Conservation (phyloP, 73 alveolate genomes). For the Durusdinium trenchii region DNA sequence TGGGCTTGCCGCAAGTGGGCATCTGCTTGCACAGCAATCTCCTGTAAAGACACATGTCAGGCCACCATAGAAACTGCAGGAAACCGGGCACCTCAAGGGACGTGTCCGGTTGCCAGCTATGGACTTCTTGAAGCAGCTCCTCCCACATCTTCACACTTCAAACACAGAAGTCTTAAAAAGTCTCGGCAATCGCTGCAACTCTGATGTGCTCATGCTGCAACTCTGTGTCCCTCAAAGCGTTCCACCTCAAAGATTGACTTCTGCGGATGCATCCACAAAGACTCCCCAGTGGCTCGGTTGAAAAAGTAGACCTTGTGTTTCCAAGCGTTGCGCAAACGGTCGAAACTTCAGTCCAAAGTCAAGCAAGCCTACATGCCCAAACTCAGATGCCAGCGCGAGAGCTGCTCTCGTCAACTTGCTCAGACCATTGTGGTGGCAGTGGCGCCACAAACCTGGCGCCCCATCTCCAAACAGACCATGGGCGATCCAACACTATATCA, state of each 20-base stretch:
- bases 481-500: too few relatives aligned
- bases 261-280: constrained; percentile 80
- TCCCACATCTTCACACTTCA: not conserved
- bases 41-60: not conserved
- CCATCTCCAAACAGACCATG: too few relatives aligned
- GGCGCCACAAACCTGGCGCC: constrained; percentile 48
- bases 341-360: not conserved
- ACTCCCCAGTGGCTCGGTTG: constrained; percentile 78
- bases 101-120: constrained; percentile 67
- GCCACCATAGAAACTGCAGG: not conserved
- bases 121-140: constrained; percentile 74
- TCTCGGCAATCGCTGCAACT: too few relatives aligned
- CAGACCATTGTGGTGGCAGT: constrained; percentile 88
- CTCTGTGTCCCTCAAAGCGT: too few relatives aligned
- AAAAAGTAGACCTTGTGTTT: constrained; percentile 59
- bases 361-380: too few relatives aligned
- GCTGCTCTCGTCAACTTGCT: constrained; percentile 81
- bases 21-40: constrained; percentile 56
- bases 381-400: constrained; percentile 50
- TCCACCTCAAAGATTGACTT: constrained; percentile 71
- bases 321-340: not conserved
- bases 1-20: constrained; percentile 75
- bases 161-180: not conserved
- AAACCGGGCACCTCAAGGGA: constrained; percentile 20
- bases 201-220: too few relatives aligned